These are phyloP conservation scores for Solanum sejunctum DNA, from an alignment of 257 asterid species.

Conservation along the genomic window DNA sequence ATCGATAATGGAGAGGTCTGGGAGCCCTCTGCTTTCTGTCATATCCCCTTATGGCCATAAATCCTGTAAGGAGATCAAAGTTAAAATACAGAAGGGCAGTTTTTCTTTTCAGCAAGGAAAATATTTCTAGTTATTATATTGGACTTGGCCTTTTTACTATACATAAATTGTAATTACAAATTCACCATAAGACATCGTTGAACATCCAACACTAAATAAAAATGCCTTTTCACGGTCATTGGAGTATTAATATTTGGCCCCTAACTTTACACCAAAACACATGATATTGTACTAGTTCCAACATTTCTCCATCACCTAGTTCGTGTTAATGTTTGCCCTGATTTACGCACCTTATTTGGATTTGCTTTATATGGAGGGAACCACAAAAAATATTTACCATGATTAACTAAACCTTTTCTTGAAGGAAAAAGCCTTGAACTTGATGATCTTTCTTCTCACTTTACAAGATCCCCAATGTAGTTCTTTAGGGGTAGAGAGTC, in stretches of 20 bases:
- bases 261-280: not conserved
- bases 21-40: slow-evolving; percentile 6
- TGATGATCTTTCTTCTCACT: not conserved
- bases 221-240: not conserved
- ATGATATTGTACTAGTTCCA: not conserved
- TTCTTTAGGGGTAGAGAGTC: not conserved
- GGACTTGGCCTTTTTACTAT: not conserved
- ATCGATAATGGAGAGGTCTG: not conserved
- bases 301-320: not conserved
- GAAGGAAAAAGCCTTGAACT: not conserved
- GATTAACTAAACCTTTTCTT: not conserved
- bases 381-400: not conserved
- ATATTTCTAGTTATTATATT: not conserved
- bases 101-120: not conserved
- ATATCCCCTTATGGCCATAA: slow-evolving; percentile 2
- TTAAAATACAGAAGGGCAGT: not conserved
- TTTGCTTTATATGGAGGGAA: not conserved
- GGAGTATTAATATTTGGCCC: not conserved
- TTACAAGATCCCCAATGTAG: not conserved
- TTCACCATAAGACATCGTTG: too few relatives aligned
- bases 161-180: too few relatives aligned
- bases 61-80: not conserved
- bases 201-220: not conserved
- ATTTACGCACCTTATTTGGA: not conserved
- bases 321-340: not conserved